Base-by-base conservation (phyloP, 495 filamentous ascomycete genomes). In the Xylaria flabelliformis region DNA sequence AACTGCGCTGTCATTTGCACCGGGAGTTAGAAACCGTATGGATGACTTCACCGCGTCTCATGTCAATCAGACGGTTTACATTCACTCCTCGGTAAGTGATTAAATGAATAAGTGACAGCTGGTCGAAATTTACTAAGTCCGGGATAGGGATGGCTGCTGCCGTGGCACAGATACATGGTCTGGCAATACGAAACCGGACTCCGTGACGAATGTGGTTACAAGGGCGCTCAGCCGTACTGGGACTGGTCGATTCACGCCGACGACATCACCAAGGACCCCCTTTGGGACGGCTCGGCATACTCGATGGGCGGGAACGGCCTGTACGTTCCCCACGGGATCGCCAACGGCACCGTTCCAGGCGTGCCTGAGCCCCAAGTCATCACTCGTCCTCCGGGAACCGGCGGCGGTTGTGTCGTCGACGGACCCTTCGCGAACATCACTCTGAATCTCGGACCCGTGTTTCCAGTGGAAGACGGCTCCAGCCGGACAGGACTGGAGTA, bases 221-320 rank as follows among this genome's bases (percentile, higher is more conserved):
- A 41, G 8, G 79, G 80, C 26, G 74, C 80, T 15, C 71, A 80
- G 36, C 78, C 80, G 7, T 82, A 80, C 73, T 82, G 80, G 80
- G 81, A 79, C 69, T 77, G 76, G 77, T 73, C 76, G 51, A 2
- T 55, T 12, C 21, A 55, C 51, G 4, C 9, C 51, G 51, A 55
- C 51, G 3, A 73, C 64, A 15, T 72, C 73, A 19, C 64, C 10
- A 0, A 26, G 51, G 51, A 55, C 21, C 51, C 51, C 21, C 21
- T 55, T 24, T 55, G 9, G 9, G 51, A 55, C 15, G 51, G 51
- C 12, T 55, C 51, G 21, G 21, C 26, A 13, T 55, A 55, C 12
- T 55, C 51, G 0, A 12, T 55, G 9, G 51, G 51, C 12, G 21
- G 21, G 10, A 55, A 55, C 51, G 51, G 51, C 24, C 21, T 55